Conservation (phyloP, 345 rosid species). For the Draba incana region DNA sequence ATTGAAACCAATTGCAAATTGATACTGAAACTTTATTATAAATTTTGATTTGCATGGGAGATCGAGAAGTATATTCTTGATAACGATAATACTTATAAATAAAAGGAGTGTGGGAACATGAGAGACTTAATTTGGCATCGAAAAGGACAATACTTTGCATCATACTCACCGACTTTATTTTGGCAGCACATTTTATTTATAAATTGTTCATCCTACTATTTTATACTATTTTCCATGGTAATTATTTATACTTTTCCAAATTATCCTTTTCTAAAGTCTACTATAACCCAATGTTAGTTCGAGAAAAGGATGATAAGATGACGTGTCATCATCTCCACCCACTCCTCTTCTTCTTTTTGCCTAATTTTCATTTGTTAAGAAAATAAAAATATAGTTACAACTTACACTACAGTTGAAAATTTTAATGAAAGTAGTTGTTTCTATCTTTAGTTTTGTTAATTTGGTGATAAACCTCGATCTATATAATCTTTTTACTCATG, state of each 20-base stretch:
- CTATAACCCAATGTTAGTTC: conserved; percentile 24
- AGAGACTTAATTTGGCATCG: conserved; percentile 29
- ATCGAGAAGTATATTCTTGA: conserved; percentile 34
- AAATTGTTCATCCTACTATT: neutral
- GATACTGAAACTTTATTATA: neutral
- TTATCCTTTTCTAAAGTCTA: neutral
- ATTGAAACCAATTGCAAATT: neutral
- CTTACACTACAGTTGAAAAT: conserved; percentile 2
- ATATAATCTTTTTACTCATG: neutral
- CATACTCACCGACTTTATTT: conserved; percentile 41
- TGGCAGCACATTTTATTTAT: neutral
- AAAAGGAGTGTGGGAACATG: conserved; percentile 27
- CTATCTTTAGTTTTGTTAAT: conserved; percentile 8
- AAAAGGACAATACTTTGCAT: conserved; percentile 46
- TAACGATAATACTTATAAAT: conserved; percentile 24
- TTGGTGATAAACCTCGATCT: conserved; percentile 4
- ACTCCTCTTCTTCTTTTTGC: neutral
- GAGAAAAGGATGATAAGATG: conserved; percentile 29
- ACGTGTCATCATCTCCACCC: conserved; percentile 23
- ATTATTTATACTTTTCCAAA: neutral
- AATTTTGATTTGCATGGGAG: conserved; percentile 3
- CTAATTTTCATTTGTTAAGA: neutral
- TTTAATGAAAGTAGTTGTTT: neutral
- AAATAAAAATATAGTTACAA: conserved; percentile 15
- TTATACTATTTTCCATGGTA: conserved; percentile 11